Percentiles rank a stretch among this genome's conserved stretches.
Evolutionary conservation across 768 basidiomycete genomes (phyloP).

Genomic region (Coprinellus micaceus): DNA sequence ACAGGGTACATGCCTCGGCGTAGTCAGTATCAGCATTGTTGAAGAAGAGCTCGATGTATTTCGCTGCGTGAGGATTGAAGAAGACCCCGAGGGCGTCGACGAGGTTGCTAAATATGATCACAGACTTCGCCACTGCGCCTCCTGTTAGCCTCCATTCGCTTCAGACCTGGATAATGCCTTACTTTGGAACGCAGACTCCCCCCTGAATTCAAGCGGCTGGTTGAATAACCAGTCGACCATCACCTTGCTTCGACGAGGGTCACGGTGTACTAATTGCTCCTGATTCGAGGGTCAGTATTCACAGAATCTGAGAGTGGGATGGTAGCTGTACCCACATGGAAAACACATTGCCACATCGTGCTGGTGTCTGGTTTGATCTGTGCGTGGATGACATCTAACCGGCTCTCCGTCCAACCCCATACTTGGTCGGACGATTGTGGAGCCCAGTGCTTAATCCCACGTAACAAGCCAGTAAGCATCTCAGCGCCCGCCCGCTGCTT

Average conservation of each 20-base stretch:
- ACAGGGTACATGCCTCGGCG: constrained; percentile 59
- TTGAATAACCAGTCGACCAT: constrained; percentile 75
- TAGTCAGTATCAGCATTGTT: constrained; percentile 78
- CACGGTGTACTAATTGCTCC: constrained; percentile 60
- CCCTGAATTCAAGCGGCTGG: constrained; percentile 76
- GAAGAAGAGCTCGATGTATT: constrained; percentile 68
- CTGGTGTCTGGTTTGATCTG: constrained; percentile 87
- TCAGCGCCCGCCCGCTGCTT: constrained; percentile 76
- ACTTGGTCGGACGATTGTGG: constrained; percentile 46
- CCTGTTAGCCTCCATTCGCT: constrained; percentile 2
- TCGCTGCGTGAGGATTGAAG: constrained; percentile 63
- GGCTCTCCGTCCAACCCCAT: constrained; percentile 69
- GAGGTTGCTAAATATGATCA: constrained; percentile 62
- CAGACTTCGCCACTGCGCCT: constrained; percentile 66
- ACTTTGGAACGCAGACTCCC: constrained; percentile 87
- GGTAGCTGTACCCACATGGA: constrained; percentile 41
- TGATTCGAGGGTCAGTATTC: constrained; percentile 17
- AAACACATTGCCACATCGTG: constrained; percentile 66
- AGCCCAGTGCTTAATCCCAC: constrained; percentile 85
- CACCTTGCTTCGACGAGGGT: constrained; percentile 73
- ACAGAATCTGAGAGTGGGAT: background rate
- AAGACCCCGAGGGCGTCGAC: constrained; percentile 64
- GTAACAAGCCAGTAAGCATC: constrained; percentile 66
- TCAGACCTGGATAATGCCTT: constrained; percentile 20
- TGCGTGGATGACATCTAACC: constrained; percentile 58